Evolutionary conservation across 768 basidiomycete genomes (phyloP), one percentile per base, ranked within the genome.

Genomic region (Kondoa malvinella): DNA sequence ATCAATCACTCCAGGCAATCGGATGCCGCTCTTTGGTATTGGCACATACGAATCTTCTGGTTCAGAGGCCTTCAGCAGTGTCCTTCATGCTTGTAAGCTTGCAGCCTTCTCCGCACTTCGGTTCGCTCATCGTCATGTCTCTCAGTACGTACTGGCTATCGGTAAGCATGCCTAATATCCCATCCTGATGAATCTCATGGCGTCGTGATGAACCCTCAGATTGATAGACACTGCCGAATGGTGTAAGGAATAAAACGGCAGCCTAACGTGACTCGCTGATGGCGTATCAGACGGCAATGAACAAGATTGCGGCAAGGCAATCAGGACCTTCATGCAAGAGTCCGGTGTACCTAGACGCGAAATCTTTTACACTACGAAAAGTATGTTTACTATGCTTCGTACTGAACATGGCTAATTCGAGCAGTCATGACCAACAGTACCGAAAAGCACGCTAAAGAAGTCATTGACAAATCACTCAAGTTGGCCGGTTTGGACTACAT

Each of bases 341-440:
- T 75, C 80, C n/a, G 77, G 77, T 65, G 80, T 81, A 12, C 81
- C 83, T 62, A 83, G 85, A 30, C 77, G 78, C 14, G 81, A 82
- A 25, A 81, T 89, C 72, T 86, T 83, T 79, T 86, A 83, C 76
- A 86, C 85, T 32, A 86, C 85, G 25, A 87, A 88, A 77, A 80
- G 86, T 63, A 85, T 81, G 77, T 58, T 66, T 26, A 4, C 26
- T 57, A 15, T 26, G 26, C 3, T 30, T 1, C 21, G 1, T 32
- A 25, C 21, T 31, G 2, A 26, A 16, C 56, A 57, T 31, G 1
- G 33, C 30, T n/a, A 34, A 71, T 29, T 67, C 68, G 34, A 25
- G 12, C 65, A 29, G 60, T 27, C 56, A 70, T 69, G 69, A 40
- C 70, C 64, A 87, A 87, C 76, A 74, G 77, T 56, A 80, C 81